Evolutionary conservation across 2,329 filamentous ascomycete genomes (phyloP).

Genomic region (Myrmaecium sp.): DNA sequence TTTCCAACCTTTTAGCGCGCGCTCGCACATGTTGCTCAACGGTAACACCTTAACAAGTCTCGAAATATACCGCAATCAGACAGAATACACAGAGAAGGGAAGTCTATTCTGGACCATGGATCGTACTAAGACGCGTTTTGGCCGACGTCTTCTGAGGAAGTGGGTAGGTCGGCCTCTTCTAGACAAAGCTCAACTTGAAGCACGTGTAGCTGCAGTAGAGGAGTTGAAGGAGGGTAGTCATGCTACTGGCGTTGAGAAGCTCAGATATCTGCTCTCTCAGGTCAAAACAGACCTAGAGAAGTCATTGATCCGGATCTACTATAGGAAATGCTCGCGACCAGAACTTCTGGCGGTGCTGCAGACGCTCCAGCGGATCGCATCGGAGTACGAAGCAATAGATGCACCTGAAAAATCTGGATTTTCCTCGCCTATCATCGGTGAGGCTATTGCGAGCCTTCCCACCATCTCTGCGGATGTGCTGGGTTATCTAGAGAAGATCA

Average conservation of each 20-base stretch:
- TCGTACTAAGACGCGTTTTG: slow-evolving; percentile 79
- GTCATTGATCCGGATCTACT: slow-evolving; percentile 88
- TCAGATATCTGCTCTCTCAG: slow-evolving; percentile 53
- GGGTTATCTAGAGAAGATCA: slow-evolving; percentile 68
- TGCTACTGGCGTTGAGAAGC: slow-evolving; percentile 50
- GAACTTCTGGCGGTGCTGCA: slow-evolving; percentile 78
- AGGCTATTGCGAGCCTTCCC: slow-evolving; percentile 60
- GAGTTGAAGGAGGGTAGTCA: slow-evolving; percentile 60
- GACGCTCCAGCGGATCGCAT: slow-evolving; percentile 64
- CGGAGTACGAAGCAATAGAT: slow-evolving; percentile 55
- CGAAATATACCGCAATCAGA: slow-evolving; percentile 91
- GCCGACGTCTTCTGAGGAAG: slow-evolving; percentile 72
- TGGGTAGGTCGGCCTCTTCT: slow-evolving; percentile 89
- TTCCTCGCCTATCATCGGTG: slow-evolving; percentile 47
- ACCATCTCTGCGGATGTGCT: slow-evolving; percentile 57
- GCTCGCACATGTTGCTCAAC: slow-evolving; percentile 90
- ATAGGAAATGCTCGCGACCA: slow-evolving; percentile 81
- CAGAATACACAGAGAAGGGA: slow-evolving; percentile 67
- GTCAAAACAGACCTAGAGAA: slow-evolving; percentile 77
- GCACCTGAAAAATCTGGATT: slow-evolving; percentile 54
- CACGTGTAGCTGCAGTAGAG: slow-evolving; percentile 68
- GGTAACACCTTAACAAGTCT: slow-evolving; percentile 87
- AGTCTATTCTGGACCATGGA: slow-evolving; percentile 93
- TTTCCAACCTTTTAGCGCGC: slow-evolving; percentile 86
- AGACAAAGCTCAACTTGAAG: slow-evolving; percentile 55